Evolutionary conservation across 345 rosid species (phyloP), one percentile per base, ranked within the genome.

Genomic region (Hirschfeldia incana): DNA sequence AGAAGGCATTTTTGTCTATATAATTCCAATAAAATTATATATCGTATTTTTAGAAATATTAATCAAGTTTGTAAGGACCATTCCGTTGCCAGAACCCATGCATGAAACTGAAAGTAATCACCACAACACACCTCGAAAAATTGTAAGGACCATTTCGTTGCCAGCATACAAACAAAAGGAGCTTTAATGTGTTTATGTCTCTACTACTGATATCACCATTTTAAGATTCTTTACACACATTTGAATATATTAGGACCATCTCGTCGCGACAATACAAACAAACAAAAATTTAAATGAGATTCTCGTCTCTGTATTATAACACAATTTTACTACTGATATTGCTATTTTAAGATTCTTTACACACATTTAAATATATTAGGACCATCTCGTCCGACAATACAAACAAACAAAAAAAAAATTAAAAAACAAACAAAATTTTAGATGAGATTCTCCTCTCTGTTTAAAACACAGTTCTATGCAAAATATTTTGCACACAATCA

Each of bases 141-240:
- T 10, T 67, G 27, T 39, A 67, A 44, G 36, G 71, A 44, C 39
- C 67, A 30, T 30, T n/a, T 30, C 67, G 34, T 62, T 10, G 67
- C 67, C 39, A 13, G 10, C 29, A 6, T 62, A 32, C 67, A 62
- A 62, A 30, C 67, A 30, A 62, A 62, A 62, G 10, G 15, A n/a
- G n/a, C 39, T 5, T 62, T 62, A 62, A 62, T 62, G 67, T 5
- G 67, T 32, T 62, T n/a, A 34, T 30, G 21, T 62, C 39, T 62
- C 39, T n/a, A 62, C n/a, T n/a, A n/a, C 9, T 30, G 5, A 62
- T 10, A 30, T 9, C 2, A 8, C 67, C 32, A 3, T 32, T 29
- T 49, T 30, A 30, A 62, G 39, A 62, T 62, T 62, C 66, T 62
- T 30, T 62, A 30, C 66, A 62, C 65, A 61, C 39, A 30, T 12